Percentiles rank a stretch among this genome's conserved stretches.
These are phyloP conservation scores for Naganishia vaughanmartiniae DNA, from an alignment of 768 basidiomycete genomes.

Conservation along the genomic window DNA sequence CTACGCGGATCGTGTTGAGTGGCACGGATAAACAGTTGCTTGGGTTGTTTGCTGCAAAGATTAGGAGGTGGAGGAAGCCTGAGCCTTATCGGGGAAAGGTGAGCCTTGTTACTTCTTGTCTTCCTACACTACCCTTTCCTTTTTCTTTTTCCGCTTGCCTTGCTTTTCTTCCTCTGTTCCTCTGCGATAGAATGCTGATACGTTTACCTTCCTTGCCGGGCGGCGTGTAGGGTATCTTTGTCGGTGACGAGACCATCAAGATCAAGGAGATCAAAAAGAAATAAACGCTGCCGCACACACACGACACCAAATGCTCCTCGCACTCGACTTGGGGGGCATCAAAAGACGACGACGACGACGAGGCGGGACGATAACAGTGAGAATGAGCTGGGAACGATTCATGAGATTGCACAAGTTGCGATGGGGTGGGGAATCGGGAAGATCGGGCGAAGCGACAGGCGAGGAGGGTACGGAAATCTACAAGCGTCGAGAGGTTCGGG, in stretches of 20 bases:
- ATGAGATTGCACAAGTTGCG: too few relatives aligned
- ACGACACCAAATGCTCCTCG: too few relatives aligned
- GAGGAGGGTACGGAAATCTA: too few relatives aligned
- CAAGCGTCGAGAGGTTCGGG: too few relatives aligned
- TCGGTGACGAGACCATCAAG: constrained; percentile 86
- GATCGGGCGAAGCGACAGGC: too few relatives aligned
- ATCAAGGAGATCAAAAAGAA: constrained; percentile 95
- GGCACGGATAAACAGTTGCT: constrained; percentile 85
- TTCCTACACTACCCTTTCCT: too few relatives aligned
- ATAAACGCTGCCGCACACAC: constrained; percentile 55
- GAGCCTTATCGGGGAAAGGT: constrained; percentile 99
- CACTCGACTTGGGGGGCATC: too few relatives aligned
- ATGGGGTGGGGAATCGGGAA: too few relatives aligned
- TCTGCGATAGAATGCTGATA: background rate
- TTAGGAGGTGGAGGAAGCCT: constrained; percentile 78
- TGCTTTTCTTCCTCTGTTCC: too few relatives aligned
- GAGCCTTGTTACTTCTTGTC: constrained; percentile 43
- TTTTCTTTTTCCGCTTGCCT: background rate
- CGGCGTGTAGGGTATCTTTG: constrained; percentile 73
- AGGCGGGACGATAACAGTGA: too few relatives aligned
- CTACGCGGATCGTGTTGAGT: constrained; percentile 77
- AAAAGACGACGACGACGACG: too few relatives aligned
- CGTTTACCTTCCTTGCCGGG: background rate
- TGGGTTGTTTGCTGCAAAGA: constrained; percentile 81
- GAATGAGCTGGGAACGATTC: too few relatives aligned